Evolutionary conservation across 352 stramenopile genomes (phyloP).

Genomic region (Phytophthora pistaciae): DNA sequence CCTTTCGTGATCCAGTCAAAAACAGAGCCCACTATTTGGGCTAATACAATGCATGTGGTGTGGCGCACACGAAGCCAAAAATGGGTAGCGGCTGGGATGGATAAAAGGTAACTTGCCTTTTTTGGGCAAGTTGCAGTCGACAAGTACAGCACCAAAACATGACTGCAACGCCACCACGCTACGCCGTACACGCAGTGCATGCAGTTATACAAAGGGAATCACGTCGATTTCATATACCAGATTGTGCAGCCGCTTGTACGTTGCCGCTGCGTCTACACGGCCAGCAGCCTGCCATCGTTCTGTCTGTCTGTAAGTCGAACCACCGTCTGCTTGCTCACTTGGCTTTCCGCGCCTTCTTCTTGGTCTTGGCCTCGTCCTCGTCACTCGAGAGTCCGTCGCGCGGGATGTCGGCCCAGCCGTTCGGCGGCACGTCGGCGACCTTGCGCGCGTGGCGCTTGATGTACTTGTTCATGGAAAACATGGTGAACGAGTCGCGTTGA

Average conservation of each 20-base stretch:
- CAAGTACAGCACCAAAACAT: not conserved
- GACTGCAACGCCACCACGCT: too few relatives aligned
- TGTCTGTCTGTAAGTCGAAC: constrained; percentile 12
- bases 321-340: constrained; percentile 18
- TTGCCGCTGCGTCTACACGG: constrained; percentile 28
- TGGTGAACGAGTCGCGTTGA: constrained; percentile 86
- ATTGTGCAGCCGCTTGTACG: constrained; percentile 12
- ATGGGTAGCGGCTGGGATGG: not conserved
- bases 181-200: not conserved
- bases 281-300: constrained; percentile 7
- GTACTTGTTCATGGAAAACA: constrained; percentile 93
- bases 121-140: not conserved
- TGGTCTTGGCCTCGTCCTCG: constrained; percentile 71
- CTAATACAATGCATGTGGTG: not conserved
- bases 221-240: constrained; percentile 36
- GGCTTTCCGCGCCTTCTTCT: constrained; percentile 47
- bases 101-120: not conserved
- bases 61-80: not conserved
- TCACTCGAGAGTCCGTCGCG: constrained; percentile 84
- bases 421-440: constrained; percentile 61
- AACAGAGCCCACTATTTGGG: not conserved
- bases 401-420: constrained; percentile 77
- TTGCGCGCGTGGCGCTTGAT: constrained; percentile 90
- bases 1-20: constrained; percentile 50
- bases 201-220: constrained; percentile 32